These are phyloP conservation scores for Galeopsis tetrahit DNA, from an alignment of 257 asterid species.

Conservation along the genomic window DNA sequence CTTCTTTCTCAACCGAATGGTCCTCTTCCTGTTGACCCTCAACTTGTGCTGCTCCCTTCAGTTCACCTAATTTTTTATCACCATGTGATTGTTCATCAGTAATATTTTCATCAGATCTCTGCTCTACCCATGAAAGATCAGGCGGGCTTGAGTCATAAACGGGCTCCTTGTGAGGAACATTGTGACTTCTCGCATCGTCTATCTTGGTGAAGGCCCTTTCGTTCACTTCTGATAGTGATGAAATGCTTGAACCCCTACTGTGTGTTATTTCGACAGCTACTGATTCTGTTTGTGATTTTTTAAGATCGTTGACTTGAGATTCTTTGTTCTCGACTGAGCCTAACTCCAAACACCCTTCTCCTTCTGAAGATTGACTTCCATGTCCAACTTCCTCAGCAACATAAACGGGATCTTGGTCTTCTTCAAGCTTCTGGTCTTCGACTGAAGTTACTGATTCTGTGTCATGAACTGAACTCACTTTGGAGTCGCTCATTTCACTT, in stretches of 20 bases:
- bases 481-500: conserved; percentile 44
- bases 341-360: conserved; percentile 42
- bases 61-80: conserved; percentile 26
- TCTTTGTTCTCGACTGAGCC: conserved; percentile 42
- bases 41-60: conserved; percentile 24
- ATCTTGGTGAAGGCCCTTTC: conserved; percentile 35
- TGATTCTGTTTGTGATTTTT: conserved; percentile 17
- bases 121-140: conserved; percentile 44
- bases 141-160: conserved; percentile 78
- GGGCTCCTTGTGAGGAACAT: conserved; percentile 53
- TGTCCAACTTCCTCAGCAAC: conserved; percentile 62
- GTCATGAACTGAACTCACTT: conserved; percentile 48
- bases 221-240: conserved; percentile 56
- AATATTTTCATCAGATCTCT: conserved; percentile 42
- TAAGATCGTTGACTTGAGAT: conserved; percentile 24
- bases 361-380: conserved; percentile 70
- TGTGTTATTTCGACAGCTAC: conserved; percentile 34
- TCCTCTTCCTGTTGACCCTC: conserved; percentile 1
- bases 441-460: conserved; percentile 51
- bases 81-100: conserved; percentile 25
- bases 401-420: conserved; percentile 37
- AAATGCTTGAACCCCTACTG: conserved; percentile 53
- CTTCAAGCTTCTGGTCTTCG: conserved; percentile 42
- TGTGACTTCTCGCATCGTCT: conserved; percentile 35
- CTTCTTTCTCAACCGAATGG: conserved; percentile 34